These are phyloP conservation scores for Hirschioporus abietinus DNA, from an alignment of 768 basidiomycete species.

Conservation along the genomic window DNA sequence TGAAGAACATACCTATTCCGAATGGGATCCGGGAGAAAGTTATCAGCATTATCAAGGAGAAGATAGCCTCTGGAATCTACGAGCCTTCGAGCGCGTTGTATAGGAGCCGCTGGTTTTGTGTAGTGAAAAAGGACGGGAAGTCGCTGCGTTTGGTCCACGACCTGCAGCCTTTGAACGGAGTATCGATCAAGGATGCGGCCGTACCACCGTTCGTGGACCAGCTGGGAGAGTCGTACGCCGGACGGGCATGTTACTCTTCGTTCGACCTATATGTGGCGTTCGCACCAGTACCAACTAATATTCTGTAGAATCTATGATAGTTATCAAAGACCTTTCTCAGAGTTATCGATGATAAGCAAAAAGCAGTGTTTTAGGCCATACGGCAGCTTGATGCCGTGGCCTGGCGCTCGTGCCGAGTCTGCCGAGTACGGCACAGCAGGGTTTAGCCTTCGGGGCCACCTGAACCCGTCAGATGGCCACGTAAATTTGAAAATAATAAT, in stretches of 20 bases:
- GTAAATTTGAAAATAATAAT: too few species aligned
- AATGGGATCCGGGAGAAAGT: conserved; percentile 25
- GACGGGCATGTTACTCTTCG: conserved; percentile 27
- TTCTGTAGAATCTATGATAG: too few species aligned
- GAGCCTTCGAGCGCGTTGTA: conserved; percentile 35
- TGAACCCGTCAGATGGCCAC: too few species aligned
- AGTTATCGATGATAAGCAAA: too few species aligned
- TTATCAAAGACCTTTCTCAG: too few species aligned
- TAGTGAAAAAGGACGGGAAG: conserved; percentile 24
- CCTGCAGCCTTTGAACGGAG: conserved; percentile 32
- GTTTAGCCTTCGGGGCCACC: too few species aligned
- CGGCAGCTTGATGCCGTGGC: too few species aligned
- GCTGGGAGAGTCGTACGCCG: conserved; percentile 29
- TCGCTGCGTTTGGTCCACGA: conserved; percentile 29
- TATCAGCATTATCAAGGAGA: conserved; percentile 26
- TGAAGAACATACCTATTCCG: conserved; percentile 23
- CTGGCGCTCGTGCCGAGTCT: too few species aligned
- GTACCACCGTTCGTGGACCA: conserved; percentile 28
- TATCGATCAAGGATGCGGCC: conserved; percentile 32
- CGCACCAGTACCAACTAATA: too few species aligned
- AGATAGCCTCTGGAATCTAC: conserved; percentile 34
- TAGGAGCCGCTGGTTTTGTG: conserved; percentile 34
- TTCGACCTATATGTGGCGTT: conserved; percentile 24
- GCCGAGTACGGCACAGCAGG: too few species aligned
- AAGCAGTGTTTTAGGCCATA: too few species aligned